Evolutionary conservation across 1,284 basidiomycete species (phyloP).

Genomic region (Hypsizygus ulmarius): DNA sequence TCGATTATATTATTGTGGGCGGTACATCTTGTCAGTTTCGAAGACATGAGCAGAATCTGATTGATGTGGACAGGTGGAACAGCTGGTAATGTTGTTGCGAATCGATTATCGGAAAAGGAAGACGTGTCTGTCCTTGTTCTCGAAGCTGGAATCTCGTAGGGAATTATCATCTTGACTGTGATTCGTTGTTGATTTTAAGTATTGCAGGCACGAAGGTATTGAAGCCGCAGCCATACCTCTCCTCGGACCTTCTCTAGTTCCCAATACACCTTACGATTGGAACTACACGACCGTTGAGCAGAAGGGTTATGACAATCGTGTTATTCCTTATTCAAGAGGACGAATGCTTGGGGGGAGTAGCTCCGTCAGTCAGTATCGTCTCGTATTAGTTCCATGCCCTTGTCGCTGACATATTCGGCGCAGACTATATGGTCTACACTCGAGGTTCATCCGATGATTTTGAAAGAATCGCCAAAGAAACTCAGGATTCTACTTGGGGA

Average conservation of each 20-base stretch:
- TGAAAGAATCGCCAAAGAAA: constrained; percentile 24
- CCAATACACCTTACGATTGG: constrained; percentile 5
- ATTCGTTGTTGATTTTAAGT: not conserved
- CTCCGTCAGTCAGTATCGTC: constrained; percentile 22
- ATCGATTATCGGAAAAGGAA: constrained; percentile 9
- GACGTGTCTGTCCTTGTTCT: constrained; percentile 5
- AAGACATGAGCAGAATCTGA: not conserved
- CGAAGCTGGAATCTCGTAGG: constrained; percentile 10
- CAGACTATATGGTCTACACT: constrained; percentile 28
- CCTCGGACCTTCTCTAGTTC: not conserved
- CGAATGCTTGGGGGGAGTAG: constrained; percentile 24
- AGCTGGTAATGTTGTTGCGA: constrained; percentile 12
- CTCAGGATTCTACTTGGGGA: constrained; percentile 31
- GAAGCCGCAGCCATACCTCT: constrained; percentile 3
- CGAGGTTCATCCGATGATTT: constrained; percentile 30
- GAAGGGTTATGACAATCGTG: constrained; percentile 1
- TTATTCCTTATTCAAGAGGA: constrained; percentile 18
- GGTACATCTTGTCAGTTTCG: not conserved
- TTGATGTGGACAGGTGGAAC: constrained; percentile 4
- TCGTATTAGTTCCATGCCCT: not conserved
- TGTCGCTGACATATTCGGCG: not conserved
- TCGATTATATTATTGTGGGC: constrained; percentile 6
- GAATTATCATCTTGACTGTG: not conserved
- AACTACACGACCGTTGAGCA: constrained; percentile 2
- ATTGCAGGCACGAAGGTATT: constrained; percentile 1